phyloP scores from a whole-genome alignment of 768 basidiomycete genomes.

The Botryobasidium botryosum region DNA sequence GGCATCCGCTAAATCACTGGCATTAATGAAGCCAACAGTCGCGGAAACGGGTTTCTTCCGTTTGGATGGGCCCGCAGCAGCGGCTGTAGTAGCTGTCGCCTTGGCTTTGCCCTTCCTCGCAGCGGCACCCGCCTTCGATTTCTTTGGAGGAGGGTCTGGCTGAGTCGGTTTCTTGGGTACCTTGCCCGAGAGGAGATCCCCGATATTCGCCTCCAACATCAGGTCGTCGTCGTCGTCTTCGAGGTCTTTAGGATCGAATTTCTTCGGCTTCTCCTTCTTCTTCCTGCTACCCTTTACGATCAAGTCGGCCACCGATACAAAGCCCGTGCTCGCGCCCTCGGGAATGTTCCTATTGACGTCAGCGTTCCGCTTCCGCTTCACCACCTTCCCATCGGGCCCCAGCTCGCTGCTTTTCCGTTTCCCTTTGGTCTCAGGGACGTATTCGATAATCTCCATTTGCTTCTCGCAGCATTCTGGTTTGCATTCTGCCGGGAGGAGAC shows the following conservation, averaged over 20 bases:
- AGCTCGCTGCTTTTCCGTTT: constrained; percentile 15
- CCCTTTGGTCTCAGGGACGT: constrained; percentile 31
- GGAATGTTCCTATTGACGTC: constrained; percentile 58
- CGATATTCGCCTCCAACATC: constrained; percentile 31
- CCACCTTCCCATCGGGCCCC: constrained; percentile 19
- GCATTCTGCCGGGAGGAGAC: constrained; percentile 61
- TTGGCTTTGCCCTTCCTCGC: not conserved
- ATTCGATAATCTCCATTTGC: constrained; percentile 64
- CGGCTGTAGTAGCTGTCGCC: not conserved
- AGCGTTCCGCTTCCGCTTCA: constrained; percentile 55
- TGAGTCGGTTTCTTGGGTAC: not conserved
- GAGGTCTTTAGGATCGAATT: constrained; percentile 34
- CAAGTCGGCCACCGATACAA: constrained; percentile 50
- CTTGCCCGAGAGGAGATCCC: not conserved
- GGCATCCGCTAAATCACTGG: not conserved
- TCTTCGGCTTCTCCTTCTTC: constrained; percentile 20
- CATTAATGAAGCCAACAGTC: too few species aligned
- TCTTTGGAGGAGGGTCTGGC: not conserved
- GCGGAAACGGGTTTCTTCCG: not conserved
- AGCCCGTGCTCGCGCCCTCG: constrained; percentile 47
- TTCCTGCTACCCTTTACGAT: constrained; percentile 28
- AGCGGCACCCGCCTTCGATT: not conserved
- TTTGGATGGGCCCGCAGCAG: not conserved
- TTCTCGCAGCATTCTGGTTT: constrained; percentile 67
- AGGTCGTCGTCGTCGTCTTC: constrained; percentile 52